Evolutionary conservation across 768 basidiomycete species (phyloP).

Genomic region (Mycena haematopus): DNA sequence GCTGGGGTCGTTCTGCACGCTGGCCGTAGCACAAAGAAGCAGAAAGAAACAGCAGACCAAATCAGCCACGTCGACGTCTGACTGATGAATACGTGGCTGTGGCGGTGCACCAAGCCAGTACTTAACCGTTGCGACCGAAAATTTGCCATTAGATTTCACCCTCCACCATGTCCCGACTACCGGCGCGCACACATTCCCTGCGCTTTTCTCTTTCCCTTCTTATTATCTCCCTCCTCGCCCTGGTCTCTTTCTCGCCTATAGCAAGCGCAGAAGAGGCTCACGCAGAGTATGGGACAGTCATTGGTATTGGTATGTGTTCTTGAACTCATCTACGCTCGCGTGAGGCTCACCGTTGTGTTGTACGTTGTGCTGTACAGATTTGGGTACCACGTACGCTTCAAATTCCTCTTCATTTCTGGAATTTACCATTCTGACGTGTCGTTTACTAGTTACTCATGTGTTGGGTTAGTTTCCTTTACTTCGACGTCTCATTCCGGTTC

Average conservation of each 20-base stretch:
- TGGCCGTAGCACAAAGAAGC: not conserved
- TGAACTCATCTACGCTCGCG: not conserved
- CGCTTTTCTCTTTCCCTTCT: constrained; percentile 67
- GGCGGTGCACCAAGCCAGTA: not conserved
- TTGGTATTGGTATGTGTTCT: constrained; percentile 80
- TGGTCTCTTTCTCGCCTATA: constrained; percentile 74
- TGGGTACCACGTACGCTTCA: constrained; percentile 82
- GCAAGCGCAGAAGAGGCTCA: constrained; percentile 69
- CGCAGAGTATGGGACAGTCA: constrained; percentile 88
- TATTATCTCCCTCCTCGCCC: constrained; percentile 69
- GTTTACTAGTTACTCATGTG: constrained; percentile 86
- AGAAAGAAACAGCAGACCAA: not conserved
- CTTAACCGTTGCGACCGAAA: not conserved
- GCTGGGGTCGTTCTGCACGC: not conserved
- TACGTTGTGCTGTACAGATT: constrained; percentile 55
- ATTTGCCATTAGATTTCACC: not conserved
- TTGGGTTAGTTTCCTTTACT: constrained; percentile 66
- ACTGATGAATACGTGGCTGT: not conserved
- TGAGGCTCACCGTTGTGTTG: constrained; percentile 13
- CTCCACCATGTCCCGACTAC: constrained; percentile 46
- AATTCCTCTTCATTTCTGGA: not conserved
- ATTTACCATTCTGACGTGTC: constrained; percentile 34
- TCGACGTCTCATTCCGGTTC: not conserved
- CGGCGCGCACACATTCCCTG: constrained; percentile 65
- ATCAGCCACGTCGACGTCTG: not conserved